Conservation (phyloP, 345 rosid species). For the Euphorbia pulcherrima region DNA sequence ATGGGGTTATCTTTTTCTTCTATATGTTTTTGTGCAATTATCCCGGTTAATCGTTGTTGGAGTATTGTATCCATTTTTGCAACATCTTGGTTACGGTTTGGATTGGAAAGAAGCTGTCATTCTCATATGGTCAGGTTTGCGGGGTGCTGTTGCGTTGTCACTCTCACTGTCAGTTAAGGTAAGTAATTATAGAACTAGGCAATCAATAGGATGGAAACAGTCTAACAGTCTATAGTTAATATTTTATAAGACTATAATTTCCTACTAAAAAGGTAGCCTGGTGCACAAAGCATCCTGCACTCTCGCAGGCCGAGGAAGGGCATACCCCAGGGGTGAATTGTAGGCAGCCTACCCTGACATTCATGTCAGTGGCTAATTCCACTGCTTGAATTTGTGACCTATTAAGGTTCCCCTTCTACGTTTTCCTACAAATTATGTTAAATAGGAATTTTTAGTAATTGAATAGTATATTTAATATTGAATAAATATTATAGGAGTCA, state of each 20-base stretch:
- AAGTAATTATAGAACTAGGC: constrained; percentile 27
- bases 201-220: neutral
- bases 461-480: no score
- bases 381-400: no score
- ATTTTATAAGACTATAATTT: no score
- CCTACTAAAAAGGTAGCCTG: neutral
- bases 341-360: no score
- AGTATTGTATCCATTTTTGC: constrained; percentile 56
- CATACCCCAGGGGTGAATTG: no score
- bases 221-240: no score
- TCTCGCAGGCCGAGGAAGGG: no score
- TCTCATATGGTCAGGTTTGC: constrained; percentile 87
- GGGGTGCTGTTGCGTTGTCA: constrained; percentile 92
- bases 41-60: constrained; percentile 75
- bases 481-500: neutral
- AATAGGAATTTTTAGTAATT: neutral
- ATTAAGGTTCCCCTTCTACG: no score
- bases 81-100: constrained; percentile 78
- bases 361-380: no score
- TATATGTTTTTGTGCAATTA: constrained; percentile 58
- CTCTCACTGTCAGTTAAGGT: constrained; percentile 89
- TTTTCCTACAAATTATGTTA: neutral
- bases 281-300: no score
- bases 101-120: constrained; percentile 86
- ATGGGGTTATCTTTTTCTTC: constrained; percentile 79